Base-by-base conservation (phyloP, 495 filamentous ascomycete species). In the Hamigera avellanea region DNA sequence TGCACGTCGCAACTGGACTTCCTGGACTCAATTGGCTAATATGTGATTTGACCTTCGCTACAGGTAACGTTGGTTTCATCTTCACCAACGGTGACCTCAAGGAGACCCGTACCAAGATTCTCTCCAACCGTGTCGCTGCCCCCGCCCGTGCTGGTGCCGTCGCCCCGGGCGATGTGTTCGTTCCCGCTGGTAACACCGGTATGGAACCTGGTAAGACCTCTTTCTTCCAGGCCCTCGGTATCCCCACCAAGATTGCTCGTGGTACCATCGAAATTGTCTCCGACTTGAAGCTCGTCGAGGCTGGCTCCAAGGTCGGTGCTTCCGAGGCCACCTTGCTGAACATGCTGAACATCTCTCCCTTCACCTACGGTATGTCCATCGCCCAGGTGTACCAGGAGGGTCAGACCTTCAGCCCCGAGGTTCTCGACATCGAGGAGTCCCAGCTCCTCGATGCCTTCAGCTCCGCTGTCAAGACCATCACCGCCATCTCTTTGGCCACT, bases 161-260 rank as follows among this genome's bases (percentile, higher is more conserved):
- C 46, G 93, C 91, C 46, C 91, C 91, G 46, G 67, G 48, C 56
- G 91, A 99, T 59, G 89, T 79, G 53, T 96, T 70, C 70, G 67
- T 98, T 42, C 91, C 91, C 35, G 91, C 86, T 44, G 89, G 91
- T 67, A 98, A 94, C 77, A 99, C 93, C 46, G 91, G 91, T 73
- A 99, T 99, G 91, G 91, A 99, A 67, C 91, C 91, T 60, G 91
- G 91, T 69, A 99, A 99, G 81, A 99, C 91, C 52, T 95, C 91
- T 52, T 99, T 99, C 87, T 99, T 99, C 86, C 91, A 99, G 77
- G 91, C 91, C 58, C 93, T 99, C 63, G 91, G 91, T 83, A 86
- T 99, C 66, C 91, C 91, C 60, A 99, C 91, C 73, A 99, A 99
- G 83, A 99, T 99, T 69, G 91, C 91, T 55, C 93, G 91, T 93